Evolutionary conservation across 306 rosid species (phyloP).

Genomic region (Glycyrrhiza uralensis): DNA sequence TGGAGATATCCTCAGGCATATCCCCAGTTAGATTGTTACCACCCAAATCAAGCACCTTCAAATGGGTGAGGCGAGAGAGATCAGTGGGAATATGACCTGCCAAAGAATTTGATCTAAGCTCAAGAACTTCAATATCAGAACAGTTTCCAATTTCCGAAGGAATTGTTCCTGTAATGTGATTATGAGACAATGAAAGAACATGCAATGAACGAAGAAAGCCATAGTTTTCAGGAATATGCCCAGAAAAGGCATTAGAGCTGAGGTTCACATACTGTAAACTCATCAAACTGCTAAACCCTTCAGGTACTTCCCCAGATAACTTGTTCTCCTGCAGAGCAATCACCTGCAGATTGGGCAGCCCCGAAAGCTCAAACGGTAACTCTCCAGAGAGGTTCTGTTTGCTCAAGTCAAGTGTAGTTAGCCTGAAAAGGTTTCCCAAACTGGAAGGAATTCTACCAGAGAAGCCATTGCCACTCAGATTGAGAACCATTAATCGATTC

Average conservation of each 20-base stretch:
- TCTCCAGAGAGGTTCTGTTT: conserved; percentile 79
- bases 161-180: conserved; percentile 58
- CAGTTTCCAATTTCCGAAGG: conserved; percentile 82
- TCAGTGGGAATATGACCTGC: conserved; percentile 59
- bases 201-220: conserved; percentile 72
- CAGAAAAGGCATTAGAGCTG: conserved; percentile 70
- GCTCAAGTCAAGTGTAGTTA: conserved; percentile 83
- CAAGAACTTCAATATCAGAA: conserved; percentile 54
- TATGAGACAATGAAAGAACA: conserved; percentile 68
- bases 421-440: conserved; percentile 74
- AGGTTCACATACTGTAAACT: conserved; percentile 67
- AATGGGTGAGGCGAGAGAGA: conserved; percentile 55
- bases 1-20: conserved; percentile 67
- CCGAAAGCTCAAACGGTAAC: conserved; percentile 82
- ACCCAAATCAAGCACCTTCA: conserved; percentile 70
- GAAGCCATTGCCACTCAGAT: conserved; percentile 75
- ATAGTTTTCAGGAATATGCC: conserved; percentile 70
- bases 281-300: conserved; percentile 90
- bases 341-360: conserved; percentile 80
- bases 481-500: conserved; percentile 55
- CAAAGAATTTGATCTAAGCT: conserved; percentile 62
- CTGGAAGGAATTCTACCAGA: conserved; percentile 70
- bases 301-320: conserved; percentile 75
- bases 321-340: conserved; percentile 72
- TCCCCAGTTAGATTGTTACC: conserved; percentile 68